Evolutionary conservation across 768 basidiomycete genomes (phyloP).

Genomic region (Chalciporus piperatus): DNA sequence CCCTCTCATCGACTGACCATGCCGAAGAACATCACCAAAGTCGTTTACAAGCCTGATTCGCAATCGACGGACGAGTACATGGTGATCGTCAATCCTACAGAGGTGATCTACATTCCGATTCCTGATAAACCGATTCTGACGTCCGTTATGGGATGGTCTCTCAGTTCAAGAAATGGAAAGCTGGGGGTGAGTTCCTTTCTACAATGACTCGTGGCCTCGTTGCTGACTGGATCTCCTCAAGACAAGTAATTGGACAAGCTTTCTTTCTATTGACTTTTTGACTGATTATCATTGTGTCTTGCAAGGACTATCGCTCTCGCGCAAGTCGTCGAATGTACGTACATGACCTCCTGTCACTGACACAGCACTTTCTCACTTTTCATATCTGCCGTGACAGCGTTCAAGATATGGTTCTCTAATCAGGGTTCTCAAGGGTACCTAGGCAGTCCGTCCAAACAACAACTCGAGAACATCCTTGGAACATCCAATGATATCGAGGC

Average conservation of each 20-base stretch:
- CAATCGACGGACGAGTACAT: conserved; percentile 72
- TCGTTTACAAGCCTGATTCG: conserved; percentile 77
- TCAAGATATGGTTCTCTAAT: conserved; percentile 62
- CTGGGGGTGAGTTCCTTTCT: conserved; percentile 55
- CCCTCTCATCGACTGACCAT: conserved; percentile 14
- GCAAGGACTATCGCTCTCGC: conserved; percentile 63
- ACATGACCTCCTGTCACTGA: neutral
- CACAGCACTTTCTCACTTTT: neutral
- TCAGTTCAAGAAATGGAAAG: conserved; percentile 77
- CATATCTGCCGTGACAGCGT: conserved; percentile 44
- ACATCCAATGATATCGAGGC: conserved; percentile 66
- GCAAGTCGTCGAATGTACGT: conserved; percentile 81
- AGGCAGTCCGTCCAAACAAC: conserved; percentile 74
- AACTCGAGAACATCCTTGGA: conserved; percentile 72
- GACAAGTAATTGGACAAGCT: conserved; percentile 56
- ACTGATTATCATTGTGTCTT: conserved; percentile 4
- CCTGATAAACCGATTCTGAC: conserved; percentile 6
- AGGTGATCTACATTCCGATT: conserved; percentile 43
- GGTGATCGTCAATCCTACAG: conserved; percentile 60
- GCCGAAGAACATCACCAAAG: conserved; percentile 55
- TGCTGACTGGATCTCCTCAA: conserved; percentile 27
- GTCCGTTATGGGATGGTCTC: neutral
- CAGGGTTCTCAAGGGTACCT: conserved; percentile 81
- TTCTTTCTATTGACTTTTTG: conserved; percentile 2
- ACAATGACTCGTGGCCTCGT: conserved; percentile 1